Evolutionary conservation across 1,284 basidiomycete species (phyloP), one percentile per base, ranked within the genome.

Genomic region (Chalciporus sp.): DNA sequence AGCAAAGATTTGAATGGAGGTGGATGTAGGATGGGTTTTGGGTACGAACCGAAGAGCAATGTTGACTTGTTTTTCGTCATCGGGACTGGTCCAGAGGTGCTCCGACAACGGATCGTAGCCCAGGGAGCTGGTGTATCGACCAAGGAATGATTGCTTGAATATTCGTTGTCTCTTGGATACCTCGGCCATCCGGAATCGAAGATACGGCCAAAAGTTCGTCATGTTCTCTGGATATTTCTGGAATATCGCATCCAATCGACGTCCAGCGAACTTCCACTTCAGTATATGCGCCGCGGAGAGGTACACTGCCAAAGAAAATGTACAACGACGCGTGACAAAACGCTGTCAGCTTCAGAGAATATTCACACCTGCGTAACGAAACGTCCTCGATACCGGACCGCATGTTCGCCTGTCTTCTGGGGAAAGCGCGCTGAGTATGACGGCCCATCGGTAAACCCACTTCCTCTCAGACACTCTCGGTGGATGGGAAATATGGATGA

Each of bases 141-240:
- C 72, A 26, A 88, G 64, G 63, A 86, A 86, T 7, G 84, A 82
- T 4, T 56, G 50, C 12, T 68, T 55, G 61, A 80, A 86, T n/a
- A 62, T 57, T 8, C 53, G 52, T 51, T 69, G 74, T 37, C 79
- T 73, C 26, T 57, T 53, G 0, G 51, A 42, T 2, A 66, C 61
- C 63, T 88, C 85, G 9, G 61, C 54, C 52, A 74, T 62, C n/a
- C 88, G 78, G 17, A 72, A 60, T 20, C 67, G 70, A 31, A 88
- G 74, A 64, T 88, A 88, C 3, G 86, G 85, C 88, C 88, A 90
- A 63, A 86, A 73, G 59, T 89, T 83, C 1, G 76, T 81, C 70
- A 77, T 81, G 12, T 73, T 75, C 19, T 56, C 67, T 8, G 80
- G 68, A 60, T 80, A 70, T 17, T 63, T 63, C 42, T 68, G 51